A percentile compares a stretch with the other conserved stretches of the same genome.
Conservation (phyloP, 148 eudicot genomes). For the Rhododendron henanense region DNA sequence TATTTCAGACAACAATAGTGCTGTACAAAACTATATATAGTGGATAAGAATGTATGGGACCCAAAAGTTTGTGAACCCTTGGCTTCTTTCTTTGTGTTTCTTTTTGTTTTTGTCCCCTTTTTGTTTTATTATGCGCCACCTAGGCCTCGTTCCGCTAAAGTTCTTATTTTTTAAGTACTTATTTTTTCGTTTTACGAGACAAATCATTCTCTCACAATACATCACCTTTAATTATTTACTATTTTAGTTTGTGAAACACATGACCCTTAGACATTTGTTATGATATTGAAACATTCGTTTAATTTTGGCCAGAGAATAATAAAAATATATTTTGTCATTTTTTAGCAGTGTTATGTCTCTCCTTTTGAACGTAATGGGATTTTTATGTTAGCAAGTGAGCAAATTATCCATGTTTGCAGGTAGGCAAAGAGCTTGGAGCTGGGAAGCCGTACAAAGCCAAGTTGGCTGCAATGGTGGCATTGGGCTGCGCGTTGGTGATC, state of each 20-base stretch:
- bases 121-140: background rate
- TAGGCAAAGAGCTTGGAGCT: slow-evolving; percentile 93
- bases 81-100: background rate
- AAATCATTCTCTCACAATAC: no score
- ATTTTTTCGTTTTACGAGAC: no score
- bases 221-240: no score
- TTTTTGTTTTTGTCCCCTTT: background rate
- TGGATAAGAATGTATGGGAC: background rate
- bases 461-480: slow-evolving; percentile 80
- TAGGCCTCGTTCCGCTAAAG: no score
- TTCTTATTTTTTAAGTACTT: no score
- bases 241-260: no score
- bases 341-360: background rate
- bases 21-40: background rate
- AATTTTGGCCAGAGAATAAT: background rate
- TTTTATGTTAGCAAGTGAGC: background rate
- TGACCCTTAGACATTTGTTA: background rate
- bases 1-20: background rate
- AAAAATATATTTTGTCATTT: background rate
- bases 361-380: background rate
- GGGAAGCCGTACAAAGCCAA: slow-evolving; percentile 89
- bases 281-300: background rate
- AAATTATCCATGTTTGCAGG: slow-evolving; percentile 33
- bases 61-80: background rate
- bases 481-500: slow-evolving; percentile 63